Conservation (phyloP, 805 yeast species). For the Blastobotrys muscicola region DNA sequence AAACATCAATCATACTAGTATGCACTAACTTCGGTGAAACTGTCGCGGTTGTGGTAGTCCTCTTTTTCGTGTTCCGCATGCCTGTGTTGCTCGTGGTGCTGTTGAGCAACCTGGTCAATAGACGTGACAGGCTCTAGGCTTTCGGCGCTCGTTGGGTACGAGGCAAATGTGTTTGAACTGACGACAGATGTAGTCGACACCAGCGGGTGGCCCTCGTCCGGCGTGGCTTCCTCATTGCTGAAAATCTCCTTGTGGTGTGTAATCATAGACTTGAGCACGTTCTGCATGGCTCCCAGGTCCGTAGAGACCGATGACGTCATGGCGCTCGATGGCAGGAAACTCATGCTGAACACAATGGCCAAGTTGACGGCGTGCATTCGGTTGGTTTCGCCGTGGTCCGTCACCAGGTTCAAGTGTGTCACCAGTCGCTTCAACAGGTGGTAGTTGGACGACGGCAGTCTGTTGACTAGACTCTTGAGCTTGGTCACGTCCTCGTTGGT, state of each 20-base stretch:
- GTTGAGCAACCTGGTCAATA: conserved; percentile 1
- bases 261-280: conserved; percentile 41
- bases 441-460: conserved; percentile 58
- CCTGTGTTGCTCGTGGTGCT: not conserved
- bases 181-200: too few relatives aligned
- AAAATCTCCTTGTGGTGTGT: conserved; percentile 24
- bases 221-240: conserved; percentile 5
- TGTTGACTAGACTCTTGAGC: conserved; percentile 25
- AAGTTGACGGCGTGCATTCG: conserved; percentile 84
- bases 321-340: conserved; percentile 34
- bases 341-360: conserved; percentile 79
- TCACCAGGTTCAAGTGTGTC: conserved; percentile 60
- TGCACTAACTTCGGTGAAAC: conserved; percentile 20
- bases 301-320: conserved; percentile 33
- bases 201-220: too few relatives aligned
- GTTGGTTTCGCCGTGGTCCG: conserved; percentile 56
- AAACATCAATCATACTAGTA: conserved; percentile 7
- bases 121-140: too few relatives aligned
- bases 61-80: not conserved
- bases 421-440: conserved; percentile 58
- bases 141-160: too few relatives aligned
- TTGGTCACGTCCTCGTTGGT: conserved; percentile 19
- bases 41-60: conserved; percentile 13
- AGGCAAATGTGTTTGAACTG: too few relatives aligned
- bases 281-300: conserved; percentile 45